These are phyloP conservation scores for Nitzschia inconspicua DNA, from an alignment of 108 stramenopile species.

Conservation along the genomic window DNA sequence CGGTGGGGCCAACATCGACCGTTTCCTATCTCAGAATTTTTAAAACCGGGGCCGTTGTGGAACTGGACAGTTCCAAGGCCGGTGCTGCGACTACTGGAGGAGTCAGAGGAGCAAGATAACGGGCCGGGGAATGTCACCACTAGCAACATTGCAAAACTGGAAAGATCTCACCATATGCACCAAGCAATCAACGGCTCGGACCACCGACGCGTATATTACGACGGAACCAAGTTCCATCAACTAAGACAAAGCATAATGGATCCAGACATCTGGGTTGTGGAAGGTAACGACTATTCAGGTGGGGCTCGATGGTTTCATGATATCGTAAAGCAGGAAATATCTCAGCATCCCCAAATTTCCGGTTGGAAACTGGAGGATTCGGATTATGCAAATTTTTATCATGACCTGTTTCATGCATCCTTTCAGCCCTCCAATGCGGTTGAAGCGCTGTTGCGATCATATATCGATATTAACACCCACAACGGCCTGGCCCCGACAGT, in stretches of 20 bases:
- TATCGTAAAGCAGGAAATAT: neutral
- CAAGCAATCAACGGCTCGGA: too few species aligned
- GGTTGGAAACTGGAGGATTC: neutral
- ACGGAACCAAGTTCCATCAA: constrained; percentile 2
- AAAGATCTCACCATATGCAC: too few species aligned
- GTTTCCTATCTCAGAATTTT: constrained; percentile 35
- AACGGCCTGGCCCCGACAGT: neutral
- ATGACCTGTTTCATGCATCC: constrained; percentile 26
- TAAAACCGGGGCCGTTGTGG: constrained; percentile 22
- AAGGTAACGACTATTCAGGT: constrained; percentile 21
- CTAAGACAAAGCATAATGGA: neutral
- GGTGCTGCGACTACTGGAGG: neutral
- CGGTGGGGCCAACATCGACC: constrained; percentile 37
- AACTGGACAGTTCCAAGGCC: constrained; percentile 29
- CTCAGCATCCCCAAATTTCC: neutral
- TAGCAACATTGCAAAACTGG: too few species aligned
- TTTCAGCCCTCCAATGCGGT: constrained; percentile 30
- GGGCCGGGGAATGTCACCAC: neutral
- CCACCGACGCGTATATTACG: neutral
- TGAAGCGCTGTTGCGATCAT: neutral
- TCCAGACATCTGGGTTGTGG: constrained; percentile 18
- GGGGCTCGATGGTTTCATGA: neutral
- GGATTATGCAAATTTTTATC: constrained; percentile 22
- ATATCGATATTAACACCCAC: neutral
- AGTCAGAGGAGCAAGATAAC: neutral